Percentiles rank a stretch among this genome's conserved stretches.
These are phyloP conservation scores for Jaapia argillacea DNA, from an alignment of 768 basidiomycete genomes.

Conservation along the genomic window DNA sequence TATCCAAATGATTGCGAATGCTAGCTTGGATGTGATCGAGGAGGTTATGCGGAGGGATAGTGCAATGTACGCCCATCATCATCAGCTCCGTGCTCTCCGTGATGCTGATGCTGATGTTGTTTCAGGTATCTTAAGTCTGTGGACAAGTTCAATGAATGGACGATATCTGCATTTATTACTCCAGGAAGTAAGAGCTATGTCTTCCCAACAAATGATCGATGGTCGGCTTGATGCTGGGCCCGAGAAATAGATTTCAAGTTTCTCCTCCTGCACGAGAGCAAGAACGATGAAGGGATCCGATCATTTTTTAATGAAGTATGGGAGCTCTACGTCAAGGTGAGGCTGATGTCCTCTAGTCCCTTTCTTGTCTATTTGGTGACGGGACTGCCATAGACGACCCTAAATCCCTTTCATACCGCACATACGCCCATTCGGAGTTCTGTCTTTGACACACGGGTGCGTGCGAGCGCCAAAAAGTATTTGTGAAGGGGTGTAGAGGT, in stretches of 20 bases:
- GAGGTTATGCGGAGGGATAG: constrained; percentile 82
- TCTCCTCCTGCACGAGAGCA: constrained; percentile 85
- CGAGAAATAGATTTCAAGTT: constrained; percentile 78
- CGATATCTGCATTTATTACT: constrained; percentile 91
- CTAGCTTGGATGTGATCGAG: constrained; percentile 89
- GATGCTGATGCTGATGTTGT: constrained; percentile 11
- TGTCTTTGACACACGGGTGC: constrained; percentile 76
- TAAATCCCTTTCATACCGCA: constrained; percentile 96
- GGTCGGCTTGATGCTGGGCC: constrained; percentile 11
- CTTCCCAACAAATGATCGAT: not conserved
- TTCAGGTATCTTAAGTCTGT: constrained; percentile 88
- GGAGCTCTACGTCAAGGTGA: constrained; percentile 95
- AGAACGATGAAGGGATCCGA: constrained; percentile 96
- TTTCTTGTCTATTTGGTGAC: not conserved
- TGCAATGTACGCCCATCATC: constrained; percentile 49
- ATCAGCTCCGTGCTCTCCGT: constrained; percentile 6
- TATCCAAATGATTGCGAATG: constrained; percentile 98
- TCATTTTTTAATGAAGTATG: constrained; percentile 91
- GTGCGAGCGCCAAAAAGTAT: constrained; percentile 80
- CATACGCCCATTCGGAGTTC: constrained; percentile 74
- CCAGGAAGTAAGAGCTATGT: constrained; percentile 69
- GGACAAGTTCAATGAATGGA: constrained; percentile 99
- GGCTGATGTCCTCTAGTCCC: constrained; percentile 8
- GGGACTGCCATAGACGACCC: constrained; percentile 51
- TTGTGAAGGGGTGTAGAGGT: constrained; percentile 28